Percentiles rank a stretch among this genome's conserved stretches.
These are phyloP conservation scores for Maudiozyma barnettii DNA, from an alignment of 805 yeast genomes.

Conservation along the genomic window DNA sequence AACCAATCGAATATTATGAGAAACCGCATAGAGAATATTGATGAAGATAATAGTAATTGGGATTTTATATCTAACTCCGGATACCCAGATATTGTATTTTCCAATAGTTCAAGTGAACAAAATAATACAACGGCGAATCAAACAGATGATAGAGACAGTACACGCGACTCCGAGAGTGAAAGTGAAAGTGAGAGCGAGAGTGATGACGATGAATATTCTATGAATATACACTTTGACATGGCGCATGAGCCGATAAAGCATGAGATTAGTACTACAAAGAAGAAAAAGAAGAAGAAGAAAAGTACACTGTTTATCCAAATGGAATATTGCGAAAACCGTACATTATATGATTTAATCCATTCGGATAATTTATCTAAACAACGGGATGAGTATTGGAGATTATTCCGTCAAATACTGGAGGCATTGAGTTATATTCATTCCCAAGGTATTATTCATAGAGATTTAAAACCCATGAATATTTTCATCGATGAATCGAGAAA, in stretches of 20 bases:
- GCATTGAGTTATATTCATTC: conserved; percentile 86
- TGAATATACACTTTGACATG: background rate
- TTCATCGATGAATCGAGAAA: conserved; percentile 86
- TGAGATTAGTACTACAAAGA: background rate
- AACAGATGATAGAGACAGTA: conserved; percentile 6
- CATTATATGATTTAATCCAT: conserved; percentile 71
- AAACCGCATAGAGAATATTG: conserved; percentile 20
- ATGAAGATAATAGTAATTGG: conserved; percentile 30
- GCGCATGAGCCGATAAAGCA: background rate
- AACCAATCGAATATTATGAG: conserved; percentile 25
- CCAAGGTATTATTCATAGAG: conserved; percentile 92
- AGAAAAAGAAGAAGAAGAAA: conserved; percentile 25
- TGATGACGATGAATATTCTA: background rate
- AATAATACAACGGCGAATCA: conserved; percentile 4
- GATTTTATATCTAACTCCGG: conserved; percentile 55
- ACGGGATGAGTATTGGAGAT: conserved; percentile 79
- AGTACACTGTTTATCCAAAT: conserved; percentile 89
- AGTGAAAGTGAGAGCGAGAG: conserved; percentile 1
- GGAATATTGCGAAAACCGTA: conserved; percentile 97
- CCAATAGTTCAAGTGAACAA: conserved; percentile 26
- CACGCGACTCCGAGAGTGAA: conserved; percentile 5
- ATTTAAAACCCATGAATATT: conserved; percentile 89
- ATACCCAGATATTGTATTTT: conserved; percentile 48
- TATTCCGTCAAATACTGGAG: conserved; percentile 78
- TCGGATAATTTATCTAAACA: conserved; percentile 62